Percentiles rank a stretch among this genome's conserved stretches.
phyloP scores from a whole-genome alignment of 2,329 filamentous ascomycete genomes.

The Colletotrichum limetticola region DNA sequence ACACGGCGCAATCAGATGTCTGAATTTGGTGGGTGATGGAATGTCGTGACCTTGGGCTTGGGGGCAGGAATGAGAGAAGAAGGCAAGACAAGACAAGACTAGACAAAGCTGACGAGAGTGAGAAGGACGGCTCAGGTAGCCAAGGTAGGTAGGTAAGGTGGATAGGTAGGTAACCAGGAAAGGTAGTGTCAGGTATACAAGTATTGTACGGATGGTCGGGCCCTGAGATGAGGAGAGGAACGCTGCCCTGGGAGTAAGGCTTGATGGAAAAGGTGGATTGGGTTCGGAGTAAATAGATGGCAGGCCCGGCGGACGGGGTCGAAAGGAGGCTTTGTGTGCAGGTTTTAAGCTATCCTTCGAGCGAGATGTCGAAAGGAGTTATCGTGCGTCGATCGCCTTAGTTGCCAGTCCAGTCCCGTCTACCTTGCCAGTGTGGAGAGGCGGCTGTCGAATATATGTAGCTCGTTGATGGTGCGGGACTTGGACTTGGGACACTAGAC shows the following conservation, averaged over 20 bases:
- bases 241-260: background rate
- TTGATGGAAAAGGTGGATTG: slow-evolving; percentile 1
- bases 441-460: slow-evolving; percentile 36
- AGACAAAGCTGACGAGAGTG: background rate
- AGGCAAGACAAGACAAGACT: background rate
- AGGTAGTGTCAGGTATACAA: background rate
- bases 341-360: slow-evolving; percentile 33
- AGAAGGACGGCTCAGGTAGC: background rate
- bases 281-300: slow-evolving; percentile 1
- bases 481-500: slow-evolving; percentile 38
- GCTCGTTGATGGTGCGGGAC: slow-evolving; percentile 35
- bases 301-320: slow-evolving; percentile 15
- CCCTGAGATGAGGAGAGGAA: background rate
- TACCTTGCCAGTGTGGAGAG: slow-evolving; percentile 24
- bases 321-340: slow-evolving; percentile 33
- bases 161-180: background rate
- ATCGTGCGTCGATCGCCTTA: slow-evolving; percentile 35
- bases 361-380: slow-evolving; percentile 34
- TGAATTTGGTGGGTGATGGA: background rate
- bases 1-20: background rate
- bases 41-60: background rate
- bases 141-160: background rate
- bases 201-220: background rate
- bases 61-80: background rate
- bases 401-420: slow-evolving; percentile 29